Percentiles rank a stretch among this genome's conserved stretches.
phyloP scores from a whole-genome alignment of 176 grass and related monocot genomes.

The Thalia dealbata region DNA sequence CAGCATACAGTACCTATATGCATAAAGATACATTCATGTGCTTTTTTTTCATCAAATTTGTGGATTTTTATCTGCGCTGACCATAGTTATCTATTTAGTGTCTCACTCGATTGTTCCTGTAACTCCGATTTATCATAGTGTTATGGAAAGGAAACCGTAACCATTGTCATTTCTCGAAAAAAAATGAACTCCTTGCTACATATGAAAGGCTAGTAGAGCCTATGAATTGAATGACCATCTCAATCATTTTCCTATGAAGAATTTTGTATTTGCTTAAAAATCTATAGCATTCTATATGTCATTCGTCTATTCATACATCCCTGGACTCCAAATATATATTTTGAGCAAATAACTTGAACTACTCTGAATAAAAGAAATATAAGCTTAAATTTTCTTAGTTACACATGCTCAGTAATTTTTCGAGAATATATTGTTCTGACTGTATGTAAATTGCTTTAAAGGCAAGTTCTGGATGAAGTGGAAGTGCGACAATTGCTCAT shows the following conservation, averaged over 20 bases:
- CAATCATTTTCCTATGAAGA: not conserved
- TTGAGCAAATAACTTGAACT: not conserved
- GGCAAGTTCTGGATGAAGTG: conserved; percentile 72
- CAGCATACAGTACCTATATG: not conserved
- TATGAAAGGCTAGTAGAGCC: not conserved
- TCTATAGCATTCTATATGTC: not conserved
- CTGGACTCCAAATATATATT: not conserved
- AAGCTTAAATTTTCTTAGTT: not conserved
- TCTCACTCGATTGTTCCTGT: too few relatives aligned
- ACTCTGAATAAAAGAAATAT: not conserved
- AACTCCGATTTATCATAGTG: not conserved
- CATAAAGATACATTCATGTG: too few relatives aligned
- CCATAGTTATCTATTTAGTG: too few relatives aligned
- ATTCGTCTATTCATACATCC: not conserved
- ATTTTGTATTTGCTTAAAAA: not conserved
- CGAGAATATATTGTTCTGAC: not conserved
- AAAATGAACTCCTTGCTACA: too few relatives aligned
- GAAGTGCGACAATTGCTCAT: conserved; percentile 78
- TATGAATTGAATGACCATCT: conserved; percentile 1
- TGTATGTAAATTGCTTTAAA: conserved; percentile 18
- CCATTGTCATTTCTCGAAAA: not conserved
- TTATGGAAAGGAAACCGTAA: not conserved
- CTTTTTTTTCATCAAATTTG: not conserved
- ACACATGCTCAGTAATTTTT: not conserved
- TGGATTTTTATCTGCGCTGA: not conserved